Base-by-base conservation (phyloP, 2,329 filamentous ascomycete genomes). In the Cladosporium sp. region DNA sequence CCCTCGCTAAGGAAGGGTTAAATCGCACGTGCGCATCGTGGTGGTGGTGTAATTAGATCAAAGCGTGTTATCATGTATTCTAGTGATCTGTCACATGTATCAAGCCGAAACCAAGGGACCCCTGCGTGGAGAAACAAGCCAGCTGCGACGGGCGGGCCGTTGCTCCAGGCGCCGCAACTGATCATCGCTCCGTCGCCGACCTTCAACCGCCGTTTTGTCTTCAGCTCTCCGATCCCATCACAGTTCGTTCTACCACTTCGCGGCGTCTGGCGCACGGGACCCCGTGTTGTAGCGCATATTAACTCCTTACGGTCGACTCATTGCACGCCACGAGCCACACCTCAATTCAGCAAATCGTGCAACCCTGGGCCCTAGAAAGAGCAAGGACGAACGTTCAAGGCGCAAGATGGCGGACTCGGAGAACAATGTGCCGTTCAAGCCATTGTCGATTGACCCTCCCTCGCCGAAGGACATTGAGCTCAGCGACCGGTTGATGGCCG, bases 401-500 rank as follows among this genome's bases (percentile, higher is more conserved):
- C 31, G 11, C 19, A 43, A 14, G 13, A 56, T 58, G 54, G 34
- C 54, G 11, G 43, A 56, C 35, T 34, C 52, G 16, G 41, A 45
- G 41, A 71, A 73, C 56, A 74, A 79, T 64, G 92, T 92, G 65
- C 81, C 95, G 43, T 96, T 90, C 54, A 85, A 85, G 61, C 86
- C 93, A 43, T 88, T 98, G 35, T 95, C 90, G 16, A 79, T 78
- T 10, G 76, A 78, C 18, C 77, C 90, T 19, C 93, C 93, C 4
- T 93, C 86, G 1, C 80, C 86, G 52, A 74, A 80, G 35, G 92
- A 98, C 69, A 81, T 86, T 53, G 79, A 85, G 58, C 81, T 86
- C 46, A 95, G 89, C 62, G 84, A 89, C 60, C 78, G 84, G 52
- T 80, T 98, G 42, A 80, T 95, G 53, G 83, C 87, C 52, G 91